Base-by-base conservation (phyloP, 1,139 yeast species). In the Nakaseomyces kungkrabaensis region DNA sequence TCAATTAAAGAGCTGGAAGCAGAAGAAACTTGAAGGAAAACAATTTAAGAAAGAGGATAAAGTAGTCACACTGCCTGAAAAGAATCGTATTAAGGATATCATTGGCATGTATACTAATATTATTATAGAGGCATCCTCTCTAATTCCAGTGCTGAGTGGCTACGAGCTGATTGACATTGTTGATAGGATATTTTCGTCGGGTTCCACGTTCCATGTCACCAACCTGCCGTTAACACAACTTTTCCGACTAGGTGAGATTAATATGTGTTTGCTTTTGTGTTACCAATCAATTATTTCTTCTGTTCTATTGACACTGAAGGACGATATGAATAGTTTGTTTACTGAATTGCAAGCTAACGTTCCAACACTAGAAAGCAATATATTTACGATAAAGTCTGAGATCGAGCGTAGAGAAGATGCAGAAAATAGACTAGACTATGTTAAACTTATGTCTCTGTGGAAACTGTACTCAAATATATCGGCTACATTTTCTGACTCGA, bases 211-310 rank as follows among this genome's bases (percentile, higher is more conserved):
- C 29, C 43, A 52, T 11, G 52, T 58, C 37, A 52, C 10, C 45
- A 54, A 9, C 37, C 56, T 36, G 51, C 49, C 22, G 42, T 56
- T 13, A 53, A 53, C 22, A 13, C 59, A 61, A 40, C 42, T 62
- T 32, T 48, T 59, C 13, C 52, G 51, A 1, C 43, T 58, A 17
- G 67, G 67, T 6, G 53, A 55, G 31, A 51, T 63, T 24, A 51
- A 63, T 3, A 48, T 63, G 34, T 53, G 56, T 33, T 42, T 61
- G n/a, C 46, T 62, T 34, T 45, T 61, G n/a, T 51, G 60, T 10
- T 58, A 53, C 41, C 63, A 63, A 43, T 51, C 62, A 4, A 50
- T 60, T 46, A 48, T 59, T 3, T 59, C 63, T 4, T 57, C 61
- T 1, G 63, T 59, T 1, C 50, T 59, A 37, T 54, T 58, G 22